Evolutionary conservation across 371 early-diverging fungal genomes (phyloP).

Genomic region (Lichtheimia ornata): DNA sequence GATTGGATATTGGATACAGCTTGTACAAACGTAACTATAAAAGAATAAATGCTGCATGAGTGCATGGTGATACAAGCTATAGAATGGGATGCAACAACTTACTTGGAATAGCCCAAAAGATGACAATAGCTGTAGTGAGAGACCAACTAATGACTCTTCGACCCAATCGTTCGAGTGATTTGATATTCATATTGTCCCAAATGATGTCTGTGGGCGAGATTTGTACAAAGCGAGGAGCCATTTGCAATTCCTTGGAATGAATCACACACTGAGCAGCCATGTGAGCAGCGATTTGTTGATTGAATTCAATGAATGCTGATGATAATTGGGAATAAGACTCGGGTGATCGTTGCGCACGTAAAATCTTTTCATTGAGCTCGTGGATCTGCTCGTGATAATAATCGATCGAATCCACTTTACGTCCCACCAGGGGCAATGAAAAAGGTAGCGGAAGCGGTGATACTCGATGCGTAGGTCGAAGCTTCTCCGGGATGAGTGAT

Average conservation of each 20-base stretch:
- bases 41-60: not conserved
- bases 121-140: conserved; percentile 53
- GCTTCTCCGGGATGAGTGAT: conserved; percentile 37
- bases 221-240: conserved; percentile 68
- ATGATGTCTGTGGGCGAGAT: conserved; percentile 79
- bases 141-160: conserved; percentile 54
- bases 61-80: not conserved
- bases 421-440: conserved; percentile 49
- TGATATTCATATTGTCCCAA: conserved; percentile 79
- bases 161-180: conserved; percentile 54
- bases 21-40: conserved; percentile 57
- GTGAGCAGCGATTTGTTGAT: conserved; percentile 79
- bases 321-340: conserved; percentile 34
- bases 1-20: conserved; percentile 64
- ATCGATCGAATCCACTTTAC: conserved; percentile 72
- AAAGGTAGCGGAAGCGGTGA: conserved; percentile 38
- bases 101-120: conserved; percentile 76
- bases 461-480: conserved; percentile 66
- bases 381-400: conserved; percentile 56
- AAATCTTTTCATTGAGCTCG: conserved; percentile 57
- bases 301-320: conserved; percentile 84
- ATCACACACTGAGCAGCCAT: conserved; percentile 79
- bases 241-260: conserved; percentile 64
- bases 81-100: not conserved
- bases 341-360: conserved; percentile 29